Evolutionary conservation across 306 rosid genomes (phyloP), one percentile per base, ranked within the genome.

Genomic region (Acmispon strigosus): DNA sequence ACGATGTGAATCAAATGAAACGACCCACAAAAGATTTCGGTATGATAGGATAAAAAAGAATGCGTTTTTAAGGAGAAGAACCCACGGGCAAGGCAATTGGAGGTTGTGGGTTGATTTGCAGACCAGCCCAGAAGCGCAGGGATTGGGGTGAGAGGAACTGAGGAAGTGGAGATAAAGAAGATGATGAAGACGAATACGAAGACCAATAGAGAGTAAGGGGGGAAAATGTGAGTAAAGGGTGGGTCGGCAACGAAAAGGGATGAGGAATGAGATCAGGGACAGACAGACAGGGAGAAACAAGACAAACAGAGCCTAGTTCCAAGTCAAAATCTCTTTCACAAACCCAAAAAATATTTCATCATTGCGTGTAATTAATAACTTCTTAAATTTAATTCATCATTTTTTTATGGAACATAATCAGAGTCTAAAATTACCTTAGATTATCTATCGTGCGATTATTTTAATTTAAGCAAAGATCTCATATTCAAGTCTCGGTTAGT

Each of bases 31-130:
- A 36, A 60, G 7, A 6, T 11, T 11, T 62, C 6, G 41, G 27
- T 52, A 43, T 0, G 5, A 4, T 6, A 64, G 3, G 29, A 24
- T 17, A 51, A 68, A 13, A 71, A 56, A 58, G 7, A 20, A 36
- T 16, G 43, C 16, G 10, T 37, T 70, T 56, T 68, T 7, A 15
- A 16, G 14, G 60, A 53, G 49, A 66, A 65, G 78, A 14, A 72
- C 62, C 12, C 20, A 41, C 58, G 5, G 57, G 27, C 17, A 29
- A 44, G 63, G 49, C 3, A 42, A 62, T 62, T 44, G 51, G 14
- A 36, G 67, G 50, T 65, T 41, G 69, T 24, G 27, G 53, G 36
- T 70, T 71, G 84, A 76, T 81, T 72, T 34, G 67, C 32, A 69
- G 17, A 54, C 67, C 9, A 58, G 2, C 70, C 39, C 58, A 76